Conservation (phyloP, 148 eudicot genomes). For the Bassia scoparia region DNA sequence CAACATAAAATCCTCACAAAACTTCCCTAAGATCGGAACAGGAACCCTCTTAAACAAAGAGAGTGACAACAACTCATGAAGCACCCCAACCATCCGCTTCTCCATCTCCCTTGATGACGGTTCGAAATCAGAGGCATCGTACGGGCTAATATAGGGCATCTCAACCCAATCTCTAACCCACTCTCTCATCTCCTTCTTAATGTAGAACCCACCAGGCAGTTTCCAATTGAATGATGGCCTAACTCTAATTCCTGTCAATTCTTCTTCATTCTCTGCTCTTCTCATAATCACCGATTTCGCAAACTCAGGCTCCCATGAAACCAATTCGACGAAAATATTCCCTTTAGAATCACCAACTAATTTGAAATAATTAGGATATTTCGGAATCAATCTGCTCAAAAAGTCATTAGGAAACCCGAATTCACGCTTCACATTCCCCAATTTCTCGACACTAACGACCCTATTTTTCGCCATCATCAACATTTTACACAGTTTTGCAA, state of each 20-base stretch:
- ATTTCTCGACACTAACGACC: conserved; percentile 58
- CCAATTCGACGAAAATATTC: conserved; percentile 52
- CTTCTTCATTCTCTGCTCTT: conserved; percentile 64
- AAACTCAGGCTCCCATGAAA: conserved; percentile 54
- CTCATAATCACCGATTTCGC: conserved; percentile 52
- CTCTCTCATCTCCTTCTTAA: conserved; percentile 87
- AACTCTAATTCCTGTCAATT: conserved; percentile 53
- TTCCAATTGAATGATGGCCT: conserved; percentile 69
- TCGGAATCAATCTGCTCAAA: conserved; percentile 45
- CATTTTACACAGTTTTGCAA: conserved; percentile 59
- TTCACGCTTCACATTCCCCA: conserved; percentile 69
- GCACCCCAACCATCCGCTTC: conserved; percentile 81
- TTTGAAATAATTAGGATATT: conserved; percentile 51
- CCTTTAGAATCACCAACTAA: conserved; percentile 47
- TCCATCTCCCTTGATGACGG: conserved; percentile 73
- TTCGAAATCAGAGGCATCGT: conserved; percentile 56
- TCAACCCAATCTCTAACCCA: conserved; percentile 97
- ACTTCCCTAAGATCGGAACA: conserved; percentile 71
- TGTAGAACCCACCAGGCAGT: conserved; percentile 61
- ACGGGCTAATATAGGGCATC: conserved; percentile 78
- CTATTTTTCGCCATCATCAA: conserved; percentile 71
- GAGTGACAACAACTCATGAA: conserved; percentile 76
- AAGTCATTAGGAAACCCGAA: conserved; percentile 82
- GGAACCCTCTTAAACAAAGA: conserved; percentile 72
- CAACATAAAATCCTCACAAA: conserved; percentile 69